Evolutionary conservation across 2,329 filamentous ascomycete species (phyloP).

Genomic region (Aspergillus fischeri): DNA sequence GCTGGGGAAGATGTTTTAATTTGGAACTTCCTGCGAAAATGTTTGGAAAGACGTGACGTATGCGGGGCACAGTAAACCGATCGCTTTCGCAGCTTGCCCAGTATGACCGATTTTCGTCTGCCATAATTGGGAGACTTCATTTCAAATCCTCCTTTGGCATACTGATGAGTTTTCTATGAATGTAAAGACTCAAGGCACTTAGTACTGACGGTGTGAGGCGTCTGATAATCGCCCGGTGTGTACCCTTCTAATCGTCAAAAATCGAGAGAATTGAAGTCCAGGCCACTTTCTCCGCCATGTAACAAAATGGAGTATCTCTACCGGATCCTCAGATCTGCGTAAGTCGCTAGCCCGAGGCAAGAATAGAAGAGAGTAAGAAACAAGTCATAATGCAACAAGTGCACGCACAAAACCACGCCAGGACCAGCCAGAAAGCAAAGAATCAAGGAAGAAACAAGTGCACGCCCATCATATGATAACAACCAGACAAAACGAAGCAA

Average conservation of each 20-base stretch:
- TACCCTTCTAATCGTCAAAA: neutral
- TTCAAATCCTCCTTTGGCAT: neutral
- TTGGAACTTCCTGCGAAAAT: constrained; percentile 11
- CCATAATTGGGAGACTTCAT: neutral
- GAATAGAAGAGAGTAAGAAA: constrained; percentile 7
- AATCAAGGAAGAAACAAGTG: constrained; percentile 17
- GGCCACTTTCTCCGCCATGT: neutral
- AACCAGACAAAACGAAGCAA: constrained; percentile 17
- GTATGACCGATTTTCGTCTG: constrained; percentile 7
- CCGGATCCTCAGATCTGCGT: constrained; percentile 13
- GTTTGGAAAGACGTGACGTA: constrained; percentile 29
- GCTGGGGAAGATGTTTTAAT: constrained; percentile 13
- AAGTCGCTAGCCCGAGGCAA: constrained; percentile 1
- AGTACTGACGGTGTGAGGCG: neutral
- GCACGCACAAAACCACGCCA: constrained; percentile 30
- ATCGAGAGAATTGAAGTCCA: neutral
- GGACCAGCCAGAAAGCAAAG: constrained; percentile 32
- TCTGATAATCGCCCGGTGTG: neutral
- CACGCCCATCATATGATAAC: constrained; percentile 5
- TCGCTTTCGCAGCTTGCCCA: neutral
- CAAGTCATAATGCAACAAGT: constrained; percentile 18
- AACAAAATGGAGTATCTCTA: constrained; percentile 19
- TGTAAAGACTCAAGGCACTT: neutral
- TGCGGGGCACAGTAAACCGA: constrained; percentile 28
- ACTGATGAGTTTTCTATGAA: neutral